Conservation (phyloP, 441 rosid genomes). For the Brassica hybrid region DNA sequence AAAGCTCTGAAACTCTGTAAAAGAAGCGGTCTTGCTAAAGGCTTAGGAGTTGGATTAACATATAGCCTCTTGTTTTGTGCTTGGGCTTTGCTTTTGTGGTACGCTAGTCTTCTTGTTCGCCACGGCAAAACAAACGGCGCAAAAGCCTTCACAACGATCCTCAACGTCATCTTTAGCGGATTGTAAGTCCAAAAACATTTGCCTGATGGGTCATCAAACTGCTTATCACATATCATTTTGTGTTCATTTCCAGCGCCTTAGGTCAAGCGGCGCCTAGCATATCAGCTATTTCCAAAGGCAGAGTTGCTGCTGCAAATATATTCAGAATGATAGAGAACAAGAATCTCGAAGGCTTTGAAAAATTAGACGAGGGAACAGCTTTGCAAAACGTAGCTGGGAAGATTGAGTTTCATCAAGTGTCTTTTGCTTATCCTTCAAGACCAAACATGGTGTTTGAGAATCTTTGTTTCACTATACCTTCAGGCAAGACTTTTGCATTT, state of each 20-base stretch:
- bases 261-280: slow-evolving; percentile 88
- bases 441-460: slow-evolving; percentile 62
- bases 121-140: slow-evolving; percentile 72
- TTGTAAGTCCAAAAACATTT: slow-evolving; percentile 55
- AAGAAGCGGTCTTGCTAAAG: slow-evolving; percentile 76
- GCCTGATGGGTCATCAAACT: slow-evolving; percentile 11
- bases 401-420: slow-evolving; percentile 64
- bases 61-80: slow-evolving; percentile 73
- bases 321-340: slow-evolving; percentile 53
- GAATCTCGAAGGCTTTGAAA: slow-evolving; percentile 40
- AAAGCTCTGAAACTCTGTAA: slow-evolving; percentile 64
- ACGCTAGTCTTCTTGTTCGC: slow-evolving; percentile 75
- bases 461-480: slow-evolving; percentile 60
- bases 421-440: slow-evolving; percentile 76
- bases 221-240: slow-evolving; percentile 10
- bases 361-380: slow-evolving; percentile 42
- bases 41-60: slow-evolving; percentile 76
- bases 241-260: slow-evolving; percentile 57
- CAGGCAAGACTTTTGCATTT: slow-evolving; percentile 71
- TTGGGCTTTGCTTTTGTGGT: slow-evolving; percentile 76
- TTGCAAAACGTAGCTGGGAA: slow-evolving; percentile 56
- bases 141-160: slow-evolving; percentile 81
- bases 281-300: slow-evolving; percentile 79
- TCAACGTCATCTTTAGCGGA: slow-evolving; percentile 84
- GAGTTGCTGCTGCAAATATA: slow-evolving; percentile 73